Evolutionary conservation across 2,329 filamentous ascomycete species (phyloP).

Genomic region (Mycosphaerella arachidis): DNA sequence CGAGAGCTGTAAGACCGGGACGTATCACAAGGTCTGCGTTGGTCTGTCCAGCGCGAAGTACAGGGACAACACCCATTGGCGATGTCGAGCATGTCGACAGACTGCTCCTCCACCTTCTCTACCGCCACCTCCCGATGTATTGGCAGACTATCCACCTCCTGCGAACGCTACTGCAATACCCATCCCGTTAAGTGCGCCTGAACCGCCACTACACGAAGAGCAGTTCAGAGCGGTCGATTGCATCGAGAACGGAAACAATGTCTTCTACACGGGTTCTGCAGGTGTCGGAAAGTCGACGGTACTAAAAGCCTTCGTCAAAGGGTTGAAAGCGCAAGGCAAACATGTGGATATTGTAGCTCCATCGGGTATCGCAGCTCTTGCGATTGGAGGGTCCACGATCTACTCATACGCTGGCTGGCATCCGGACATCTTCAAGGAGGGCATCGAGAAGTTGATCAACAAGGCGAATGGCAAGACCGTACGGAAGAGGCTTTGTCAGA

Average conservation of each 20-base stretch:
- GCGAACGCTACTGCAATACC: neutral
- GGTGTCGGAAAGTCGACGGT: slow-evolving; percentile 58
- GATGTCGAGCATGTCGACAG: neutral
- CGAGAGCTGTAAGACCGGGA: neutral
- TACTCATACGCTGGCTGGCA: slow-evolving; percentile 56
- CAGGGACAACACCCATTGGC: neutral
- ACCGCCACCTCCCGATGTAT: neutral
- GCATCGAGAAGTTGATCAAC: slow-evolving; percentile 28
- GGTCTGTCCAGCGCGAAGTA: slow-evolving; percentile 1
- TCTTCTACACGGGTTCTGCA: slow-evolving; percentile 62
- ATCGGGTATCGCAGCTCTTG: slow-evolving; percentile 55
- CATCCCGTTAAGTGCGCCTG: neutral
- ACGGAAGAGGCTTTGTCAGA: slow-evolving; percentile 23
- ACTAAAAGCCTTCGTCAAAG: slow-evolving; percentile 44
- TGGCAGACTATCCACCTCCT: neutral
- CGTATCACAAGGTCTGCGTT: slow-evolving; percentile 3
- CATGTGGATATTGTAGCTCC: slow-evolving; percentile 53
- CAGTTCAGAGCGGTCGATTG: slow-evolving; percentile 15
- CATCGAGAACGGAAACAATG: slow-evolving; percentile 48
- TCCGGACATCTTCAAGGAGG: slow-evolving; percentile 41
- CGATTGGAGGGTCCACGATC: slow-evolving; percentile 53
- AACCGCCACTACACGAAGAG: slow-evolving; percentile 1
- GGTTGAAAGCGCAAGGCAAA: slow-evolving; percentile 33
- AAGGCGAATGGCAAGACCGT: slow-evolving; percentile 37
- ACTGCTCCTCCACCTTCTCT: neutral